A percentile compares a stretch with the other conserved stretches of the same genome.
phyloP scores from a whole-genome alignment of 139 green algal genomes.

The Limnomonas spitsbergensis region DNA sequence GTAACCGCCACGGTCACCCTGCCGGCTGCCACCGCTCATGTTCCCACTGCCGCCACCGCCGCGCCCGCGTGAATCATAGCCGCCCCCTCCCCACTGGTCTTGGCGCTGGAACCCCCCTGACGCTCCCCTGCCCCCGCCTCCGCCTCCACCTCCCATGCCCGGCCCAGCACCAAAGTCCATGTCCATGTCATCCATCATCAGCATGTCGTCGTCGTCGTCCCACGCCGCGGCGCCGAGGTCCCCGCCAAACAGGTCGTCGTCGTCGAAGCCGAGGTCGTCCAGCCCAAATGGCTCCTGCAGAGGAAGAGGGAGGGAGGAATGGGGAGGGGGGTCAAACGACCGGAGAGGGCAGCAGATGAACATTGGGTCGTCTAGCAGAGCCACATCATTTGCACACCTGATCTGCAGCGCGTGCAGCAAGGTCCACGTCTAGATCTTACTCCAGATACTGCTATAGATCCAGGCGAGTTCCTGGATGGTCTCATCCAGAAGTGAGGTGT shows the following conservation, averaged over 20 bases:
- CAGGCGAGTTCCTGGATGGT: too few relatives aligned
- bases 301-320: too few relatives aligned
- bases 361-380: too few relatives aligned
- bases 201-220: constrained; percentile 5
- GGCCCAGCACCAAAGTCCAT: too few relatives aligned
- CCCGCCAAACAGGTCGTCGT: constrained; percentile 11
- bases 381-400: too few relatives aligned
- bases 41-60: neutral
- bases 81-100: neutral
- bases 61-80: neutral
- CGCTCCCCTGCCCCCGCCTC: neutral
- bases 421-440: too few relatives aligned
- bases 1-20: neutral
- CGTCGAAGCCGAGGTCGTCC: constrained; percentile 4
- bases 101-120: neutral
- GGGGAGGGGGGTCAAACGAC: too few relatives aligned
- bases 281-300: constrained; percentile 8
- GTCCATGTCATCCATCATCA: constrained; percentile 1
- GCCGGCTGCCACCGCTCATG: neutral
- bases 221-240: constrained; percentile 3
- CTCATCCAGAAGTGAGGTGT: too few relatives aligned
- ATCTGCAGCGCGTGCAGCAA: too few relatives aligned
- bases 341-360: too few relatives aligned
- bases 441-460: too few relatives aligned
- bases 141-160: neutral